Base-by-base conservation (phyloP, 73 alveolate genomes). In the Paramecium bursaria region DNA sequence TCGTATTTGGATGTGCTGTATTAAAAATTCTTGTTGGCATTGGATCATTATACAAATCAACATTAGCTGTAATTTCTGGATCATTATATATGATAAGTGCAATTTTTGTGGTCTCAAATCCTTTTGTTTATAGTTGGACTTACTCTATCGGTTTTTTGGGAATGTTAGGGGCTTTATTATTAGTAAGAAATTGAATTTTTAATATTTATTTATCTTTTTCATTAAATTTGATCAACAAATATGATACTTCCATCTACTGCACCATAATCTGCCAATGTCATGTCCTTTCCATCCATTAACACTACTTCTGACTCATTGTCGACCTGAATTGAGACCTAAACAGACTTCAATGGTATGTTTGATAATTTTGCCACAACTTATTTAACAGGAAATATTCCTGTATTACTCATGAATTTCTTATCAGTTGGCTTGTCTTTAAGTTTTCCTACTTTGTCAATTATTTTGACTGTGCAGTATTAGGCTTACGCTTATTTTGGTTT, bases 381-480 rank as follows among this genome's bases (percentile, higher is more conserved):
- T 67, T 67, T 67, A n/a, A 67, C 82, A 1, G 82, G 55, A 14
- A 25, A 42, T 19, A 67, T 11, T 0, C 82, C 82, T 19, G 82
- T 67, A 21, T 47, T 35, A 39, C 60, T 47, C 82, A 67, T 67
- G 10, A 67, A 21, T 42, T 67, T 67, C 44, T 67, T 67, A 4
- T 42, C 35, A 2, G 82, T 67, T n/a, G 82, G 82, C 17, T 67
- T 67, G 21, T 42, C 61, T 11, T 39, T 39, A 21, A 67, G 44
- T 67, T 67, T 67, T 67, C 82, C 61, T 21, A 67, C 55, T 25
- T 42, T 44, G 44, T 67, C 82, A 39, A 67, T 67, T 4, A 67
- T 33, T 17, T 39, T 67, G 2, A 67, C 44, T 15, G 55, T 42
- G 19, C 53, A 35, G 44, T 67, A 67, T 67, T 67, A 42, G 6